Evolutionary conservation across 108 stramenopile species (phyloP).

Genomic region (Asterionellopsis glacialis): DNA sequence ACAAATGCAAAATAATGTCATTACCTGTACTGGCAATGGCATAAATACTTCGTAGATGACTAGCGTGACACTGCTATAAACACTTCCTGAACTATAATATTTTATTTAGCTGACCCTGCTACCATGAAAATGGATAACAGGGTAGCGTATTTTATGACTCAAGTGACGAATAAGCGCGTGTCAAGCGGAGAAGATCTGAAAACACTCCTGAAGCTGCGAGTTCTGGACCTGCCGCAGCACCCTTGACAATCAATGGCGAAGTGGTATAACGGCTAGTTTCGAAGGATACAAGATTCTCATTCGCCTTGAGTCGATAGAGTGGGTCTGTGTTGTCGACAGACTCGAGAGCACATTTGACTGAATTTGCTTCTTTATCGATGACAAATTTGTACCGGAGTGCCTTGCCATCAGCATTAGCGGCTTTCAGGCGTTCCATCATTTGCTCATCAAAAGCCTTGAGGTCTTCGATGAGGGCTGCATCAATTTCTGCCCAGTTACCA

Average conservation of each 20-base stretch:
- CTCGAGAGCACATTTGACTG: constrained; percentile 29
- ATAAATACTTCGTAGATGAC: too few species aligned
- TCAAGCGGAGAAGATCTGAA: constrained; percentile 73
- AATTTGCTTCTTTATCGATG: constrained; percentile 53
- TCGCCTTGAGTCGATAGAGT: constrained; percentile 50
- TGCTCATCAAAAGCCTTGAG: constrained; percentile 34
- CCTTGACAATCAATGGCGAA: constrained; percentile 81
- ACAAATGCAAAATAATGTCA: too few species aligned
- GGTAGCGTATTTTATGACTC: too few species aligned
- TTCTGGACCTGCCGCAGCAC: constrained; percentile 80
- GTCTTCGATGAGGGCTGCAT: constrained; percentile 38
- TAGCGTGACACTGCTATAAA: too few species aligned
- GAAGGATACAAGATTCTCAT: constrained; percentile 65
- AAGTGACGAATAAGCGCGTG: constrained; percentile 46
- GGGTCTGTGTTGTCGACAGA: constrained; percentile 40
- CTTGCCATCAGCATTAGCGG: constrained; percentile 35
- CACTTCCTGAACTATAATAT: too few species aligned
- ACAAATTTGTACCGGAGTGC: constrained; percentile 76
- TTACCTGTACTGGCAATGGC: too few species aligned
- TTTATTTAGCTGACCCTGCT: too few species aligned
- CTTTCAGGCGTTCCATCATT: constrained; percentile 53
- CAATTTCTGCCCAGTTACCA: constrained; percentile 23
- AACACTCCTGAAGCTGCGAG: constrained; percentile 80
- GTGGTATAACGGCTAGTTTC: constrained; percentile 60
- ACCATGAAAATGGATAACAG: too few species aligned